These are phyloP conservation scores for Bacidia gigantensis DNA, from an alignment of 495 filamentous ascomycete genomes.

Conservation along the genomic window DNA sequence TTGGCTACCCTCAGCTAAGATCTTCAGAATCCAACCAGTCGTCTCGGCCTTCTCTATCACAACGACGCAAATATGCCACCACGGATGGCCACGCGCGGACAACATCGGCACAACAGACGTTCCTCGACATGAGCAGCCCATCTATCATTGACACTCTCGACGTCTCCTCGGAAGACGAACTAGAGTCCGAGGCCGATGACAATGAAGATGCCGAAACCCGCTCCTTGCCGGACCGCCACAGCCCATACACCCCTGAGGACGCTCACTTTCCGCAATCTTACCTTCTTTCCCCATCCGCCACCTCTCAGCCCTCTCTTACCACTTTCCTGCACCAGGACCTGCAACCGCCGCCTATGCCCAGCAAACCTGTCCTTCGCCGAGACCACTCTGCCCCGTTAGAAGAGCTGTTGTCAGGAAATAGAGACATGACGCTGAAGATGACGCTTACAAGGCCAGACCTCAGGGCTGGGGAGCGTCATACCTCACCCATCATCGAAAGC, in stretches of 20 bases:
- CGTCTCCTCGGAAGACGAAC: slow-evolving; percentile 33
- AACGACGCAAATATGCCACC: slow-evolving; percentile 2
- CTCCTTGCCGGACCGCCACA: slow-evolving; percentile 35
- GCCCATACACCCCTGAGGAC: slow-evolving; percentile 13
- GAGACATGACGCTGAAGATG: slow-evolving; percentile 93
- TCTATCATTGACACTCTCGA: slow-evolving; percentile 20
- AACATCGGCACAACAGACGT: slow-evolving; percentile 22
- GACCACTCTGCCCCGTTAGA: slow-evolving; percentile 21
- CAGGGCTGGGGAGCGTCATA: slow-evolving; percentile 45
- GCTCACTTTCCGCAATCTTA: slow-evolving; percentile 15
- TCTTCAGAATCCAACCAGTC: slow-evolving; percentile 24
- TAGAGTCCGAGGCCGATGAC: slow-evolving; percentile 7
- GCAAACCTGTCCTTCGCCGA: slow-evolving; percentile 8
- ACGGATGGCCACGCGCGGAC: slow-evolving; percentile 9
- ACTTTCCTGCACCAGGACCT: neutral
- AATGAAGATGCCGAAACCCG: slow-evolving; percentile 31
- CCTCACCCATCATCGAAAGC: neutral
- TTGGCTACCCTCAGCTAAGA: slow-evolving; percentile 65
- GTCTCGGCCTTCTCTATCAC: slow-evolving; percentile 12
- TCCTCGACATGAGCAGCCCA: slow-evolving; percentile 32
- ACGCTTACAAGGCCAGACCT: slow-evolving; percentile 84
- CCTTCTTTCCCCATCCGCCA: slow-evolving; percentile 10
- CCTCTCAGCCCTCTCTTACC: slow-evolving; percentile 1
- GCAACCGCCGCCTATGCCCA: neutral
- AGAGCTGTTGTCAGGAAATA: slow-evolving; percentile 43